These are phyloP conservation scores for Syzygium aromaticum DNA, from an alignment of 345 rosid genomes.

Conservation along the genomic window DNA sequence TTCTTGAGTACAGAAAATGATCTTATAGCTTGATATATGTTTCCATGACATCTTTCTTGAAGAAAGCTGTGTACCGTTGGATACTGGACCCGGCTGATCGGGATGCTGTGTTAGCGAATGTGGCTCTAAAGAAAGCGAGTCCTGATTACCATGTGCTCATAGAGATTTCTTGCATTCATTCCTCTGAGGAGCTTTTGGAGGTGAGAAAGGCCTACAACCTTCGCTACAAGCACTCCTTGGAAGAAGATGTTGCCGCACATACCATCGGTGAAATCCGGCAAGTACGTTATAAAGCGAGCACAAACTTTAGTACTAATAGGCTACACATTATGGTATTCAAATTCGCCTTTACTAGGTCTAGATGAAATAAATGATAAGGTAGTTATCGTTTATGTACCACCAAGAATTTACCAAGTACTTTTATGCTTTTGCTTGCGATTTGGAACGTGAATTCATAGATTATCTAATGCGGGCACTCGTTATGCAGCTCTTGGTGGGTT, in stretches of 20 bases:
- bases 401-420: neutral
- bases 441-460: neutral
- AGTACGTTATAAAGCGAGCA: conserved; percentile 10
- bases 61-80: conserved; percentile 48
- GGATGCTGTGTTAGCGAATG: conserved; percentile 51
- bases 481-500: conserved; percentile 46
- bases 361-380: neutral
- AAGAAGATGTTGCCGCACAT: conserved; percentile 61
- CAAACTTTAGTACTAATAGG: neutral
- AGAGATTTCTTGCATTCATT: conserved; percentile 37
- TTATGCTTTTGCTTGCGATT: neutral
- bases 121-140: conserved; percentile 23
- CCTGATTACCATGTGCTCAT: conserved; percentile 37
- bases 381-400: neutral
- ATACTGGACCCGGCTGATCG: conserved; percentile 43
- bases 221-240: conserved; percentile 59
- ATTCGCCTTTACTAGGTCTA: neutral
- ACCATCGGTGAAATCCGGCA: conserved; percentile 47
- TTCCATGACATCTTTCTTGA: neutral
- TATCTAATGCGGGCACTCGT: neutral
- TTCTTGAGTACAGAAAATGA: neutral
- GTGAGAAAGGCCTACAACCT: conserved; percentile 46
- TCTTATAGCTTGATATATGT: neutral
- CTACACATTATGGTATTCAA: neutral
- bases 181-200: conserved; percentile 59